phyloP scores from a whole-genome alignment of 176 grass and related monocot genomes.

The Oryza longistaminata region DNA sequence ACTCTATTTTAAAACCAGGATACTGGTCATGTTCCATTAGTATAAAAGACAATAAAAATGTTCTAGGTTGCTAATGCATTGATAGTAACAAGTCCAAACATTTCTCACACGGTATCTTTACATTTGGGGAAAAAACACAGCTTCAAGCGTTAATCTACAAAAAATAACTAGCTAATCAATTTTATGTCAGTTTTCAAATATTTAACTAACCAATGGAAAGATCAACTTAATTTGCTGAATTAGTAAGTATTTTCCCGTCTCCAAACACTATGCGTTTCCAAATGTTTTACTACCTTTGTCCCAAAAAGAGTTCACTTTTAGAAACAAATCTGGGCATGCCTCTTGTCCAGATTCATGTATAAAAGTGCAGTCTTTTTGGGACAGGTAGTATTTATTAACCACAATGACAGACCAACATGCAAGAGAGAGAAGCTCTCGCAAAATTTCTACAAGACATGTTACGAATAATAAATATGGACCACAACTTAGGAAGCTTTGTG shows the following conservation, averaged over 20 bases:
- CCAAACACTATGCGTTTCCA: neutral
- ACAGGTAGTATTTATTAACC: neutral
- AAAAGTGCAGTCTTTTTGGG: no score
- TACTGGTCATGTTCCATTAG: neutral
- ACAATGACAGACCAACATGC: neutral
- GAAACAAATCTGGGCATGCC: no score
- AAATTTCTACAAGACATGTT: neutral
- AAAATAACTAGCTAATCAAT: neutral
- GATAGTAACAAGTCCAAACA: neutral
- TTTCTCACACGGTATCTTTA: neutral
- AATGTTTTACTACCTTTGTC: neutral
- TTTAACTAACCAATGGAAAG: conserved; percentile 4
- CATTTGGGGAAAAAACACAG: neutral
- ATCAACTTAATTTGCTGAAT: neutral
- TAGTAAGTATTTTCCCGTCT: neutral
- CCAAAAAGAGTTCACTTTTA: no score
- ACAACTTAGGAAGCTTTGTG: neutral
- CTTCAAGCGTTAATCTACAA: neutral
- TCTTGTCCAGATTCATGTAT: no score
- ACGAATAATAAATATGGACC: neutral
- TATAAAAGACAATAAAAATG: neutral
- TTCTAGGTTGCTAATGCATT: neutral
- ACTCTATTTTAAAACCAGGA: neutral
- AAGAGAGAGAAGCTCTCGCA: neutral
- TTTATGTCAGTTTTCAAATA: neutral